Evolutionary conservation across 2,329 filamentous ascomycete species (phyloP), one percentile per base, ranked within the genome.

Genomic region (Purpureocillium takamizusanense): DNA sequence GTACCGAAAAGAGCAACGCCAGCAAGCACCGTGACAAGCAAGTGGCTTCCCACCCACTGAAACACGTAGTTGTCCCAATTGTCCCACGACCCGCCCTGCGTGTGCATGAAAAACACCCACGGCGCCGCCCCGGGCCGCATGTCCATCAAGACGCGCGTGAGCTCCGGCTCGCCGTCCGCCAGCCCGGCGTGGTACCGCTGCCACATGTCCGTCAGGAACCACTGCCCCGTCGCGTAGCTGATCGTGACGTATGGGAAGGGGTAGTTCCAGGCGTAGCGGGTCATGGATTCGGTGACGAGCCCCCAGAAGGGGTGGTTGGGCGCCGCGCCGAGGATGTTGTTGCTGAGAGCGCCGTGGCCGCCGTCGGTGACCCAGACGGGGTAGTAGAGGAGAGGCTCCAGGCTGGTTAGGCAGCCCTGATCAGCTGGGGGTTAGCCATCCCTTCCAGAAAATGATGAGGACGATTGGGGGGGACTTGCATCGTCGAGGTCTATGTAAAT

Each of bases 401-500:
- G 40, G 23, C 16, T 44, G n/a, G 37, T 18, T 7, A 32, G 42
- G 29, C 42, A 44, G 31, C 30, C 37, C 42, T 44, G 10, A 31
- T 31, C 27, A 7, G 28, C 21, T 10, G 21, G 5, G 21, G 5
- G 21, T 25, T 25, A 25, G 21, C 21, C 5, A 25, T 5, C 6
- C 21, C 21, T 5, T 30, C 7, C n/a, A 7, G 28, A 13, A 30
- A 4, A 30, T 13, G n/a, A n/a, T 7, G 10, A 7, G 21, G 5
- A 10, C 5, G 21, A 25, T 10, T 25, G 21, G 7, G n/a, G 25
- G 28, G 28, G 5, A 14, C 28, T 30, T 30, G 38, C 39, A 28
- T 38, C 32, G 58, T 92, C 85, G 35, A 90, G 63, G 53, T 92
- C 85, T 48, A 90, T 78, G 59, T 90, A 90, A 39, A 87, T 79